These are phyloP conservation scores for Biscogniauxia sp. DNA, from an alignment of 2,329 filamentous ascomycete genomes.

Conservation along the genomic window DNA sequence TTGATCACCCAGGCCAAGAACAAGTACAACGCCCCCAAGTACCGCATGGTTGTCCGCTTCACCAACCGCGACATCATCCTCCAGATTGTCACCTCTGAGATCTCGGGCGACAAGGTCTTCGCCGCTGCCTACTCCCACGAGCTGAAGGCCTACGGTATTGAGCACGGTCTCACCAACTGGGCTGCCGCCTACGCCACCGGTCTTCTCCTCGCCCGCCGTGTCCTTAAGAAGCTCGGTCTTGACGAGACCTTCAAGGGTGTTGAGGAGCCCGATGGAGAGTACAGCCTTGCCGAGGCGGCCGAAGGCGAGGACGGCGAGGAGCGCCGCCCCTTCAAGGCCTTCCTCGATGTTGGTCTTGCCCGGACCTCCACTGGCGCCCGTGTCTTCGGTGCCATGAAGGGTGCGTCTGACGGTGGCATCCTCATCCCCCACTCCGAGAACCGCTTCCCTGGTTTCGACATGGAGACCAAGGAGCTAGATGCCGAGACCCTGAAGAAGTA, in stretches of 20 bases:
- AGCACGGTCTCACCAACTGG: constrained; percentile 99
- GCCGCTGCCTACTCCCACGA: constrained; percentile 91
- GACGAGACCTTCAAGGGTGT: constrained; percentile 93
- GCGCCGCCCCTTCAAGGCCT: constrained; percentile 98
- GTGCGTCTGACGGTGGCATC: constrained; percentile 96
- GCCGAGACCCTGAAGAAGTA: constrained; percentile 97
- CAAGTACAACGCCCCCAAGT: constrained; percentile 99
- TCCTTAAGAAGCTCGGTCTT: constrained; percentile 93
- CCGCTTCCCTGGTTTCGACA: constrained; percentile 98
- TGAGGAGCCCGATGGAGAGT: constrained; percentile 96
- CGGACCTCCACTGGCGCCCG: constrained; percentile 98
- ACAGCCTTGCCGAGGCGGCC: constrained; percentile 87
- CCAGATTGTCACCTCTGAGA: constrained; percentile 96
- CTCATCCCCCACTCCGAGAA: constrained; percentile 98
- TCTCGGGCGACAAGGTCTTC: constrained; percentile 97
- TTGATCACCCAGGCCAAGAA: constrained; percentile 99
- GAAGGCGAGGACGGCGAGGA: constrained; percentile 80
- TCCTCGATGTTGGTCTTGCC: constrained; percentile 95
- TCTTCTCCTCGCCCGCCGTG: constrained; percentile 94
- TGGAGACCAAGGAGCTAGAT: constrained; percentile 97
- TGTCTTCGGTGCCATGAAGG: constrained; percentile 99
- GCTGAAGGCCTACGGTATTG: constrained; percentile 95
- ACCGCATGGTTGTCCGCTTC: constrained; percentile 98
- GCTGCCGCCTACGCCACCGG: constrained; percentile 94
- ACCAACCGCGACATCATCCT: constrained; percentile 99